Evolutionary conservation across 768 basidiomycete genomes (phyloP), one percentile per base, ranked within the genome.

Genomic region (Tricholoma terreum): DNA sequence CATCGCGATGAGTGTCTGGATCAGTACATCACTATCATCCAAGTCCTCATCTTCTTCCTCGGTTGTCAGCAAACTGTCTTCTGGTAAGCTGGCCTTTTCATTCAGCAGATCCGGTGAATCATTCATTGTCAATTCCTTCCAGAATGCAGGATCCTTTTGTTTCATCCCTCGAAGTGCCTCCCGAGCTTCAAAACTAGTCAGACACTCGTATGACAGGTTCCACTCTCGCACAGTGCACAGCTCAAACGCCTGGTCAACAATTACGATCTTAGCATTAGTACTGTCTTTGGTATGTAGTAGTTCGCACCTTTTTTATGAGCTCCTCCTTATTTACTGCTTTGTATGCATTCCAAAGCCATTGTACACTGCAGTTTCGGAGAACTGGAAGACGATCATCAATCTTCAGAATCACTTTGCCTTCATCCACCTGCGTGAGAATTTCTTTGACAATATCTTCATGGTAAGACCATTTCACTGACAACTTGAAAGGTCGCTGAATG

Each of bases 391-490:
- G 33, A 19, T 22, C 35, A 22, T 51, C 50, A 19, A 17, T 17
- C 9, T 10, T 36, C 9, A 43, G 11, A 19, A 19, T 17, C 0
- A n/a, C 19, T 34, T 30, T 31, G 10, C 15, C 31, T 21, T 17
- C 31, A 1, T 69, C 54, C 2, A 76, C 52, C 51, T 71, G 65
- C 1, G 9, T 15, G 1, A 68, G 30, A 2, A 70, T 56, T 34
- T 75, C 69, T 0, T 64, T 40, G 1, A 78, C 69, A 30, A 77
- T 45, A 50, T 74, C 70, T 31, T 68, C 60, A 59, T 77, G 74
- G 48, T 67, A 66, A 0, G 70, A 69, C 3, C 60, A 53, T 21
- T 67, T 65, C 15, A 74, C 63, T 4, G 69, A 67, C 4, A 62
- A 65, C 57, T 79, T 79, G 42, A 43, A 2, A 1, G 65, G 64